Conservation (phyloP, 1,139 yeast genomes). For the Candida neerlandica region DNA sequence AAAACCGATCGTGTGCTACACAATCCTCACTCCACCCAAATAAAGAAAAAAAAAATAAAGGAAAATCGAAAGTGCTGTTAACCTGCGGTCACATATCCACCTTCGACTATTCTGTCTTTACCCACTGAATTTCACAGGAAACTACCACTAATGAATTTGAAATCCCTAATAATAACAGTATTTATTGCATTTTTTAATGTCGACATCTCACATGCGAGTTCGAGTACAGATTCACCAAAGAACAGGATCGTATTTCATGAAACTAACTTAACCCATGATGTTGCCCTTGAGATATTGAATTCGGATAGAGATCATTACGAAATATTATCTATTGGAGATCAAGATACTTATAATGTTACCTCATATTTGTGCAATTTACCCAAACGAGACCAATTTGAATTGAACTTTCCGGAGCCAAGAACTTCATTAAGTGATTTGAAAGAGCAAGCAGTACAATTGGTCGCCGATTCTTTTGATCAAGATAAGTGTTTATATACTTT, state of each 20-base stretch:
- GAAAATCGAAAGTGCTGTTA: not conserved
- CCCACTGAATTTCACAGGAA: not conserved
- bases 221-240: not conserved
- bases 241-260: not conserved
- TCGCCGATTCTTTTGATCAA: conserved; percentile 25
- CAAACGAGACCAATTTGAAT: conserved; percentile 5
- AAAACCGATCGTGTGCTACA: not conserved
- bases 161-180: not conserved
- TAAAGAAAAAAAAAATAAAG: not conserved
- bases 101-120: not conserved
- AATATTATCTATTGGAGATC: conserved; percentile 18
- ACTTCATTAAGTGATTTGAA: conserved; percentile 12
- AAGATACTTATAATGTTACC: conserved; percentile 9
- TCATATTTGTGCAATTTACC: conserved; percentile 27
- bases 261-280: not conserved
- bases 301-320: conserved; percentile 24
- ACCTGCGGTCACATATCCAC: not conserved
- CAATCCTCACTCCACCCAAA: not conserved
- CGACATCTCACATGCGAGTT: not conserved
- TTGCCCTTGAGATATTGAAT: not conserved
- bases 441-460: conserved; percentile 20
- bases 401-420: conserved; percentile 9
- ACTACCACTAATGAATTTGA: not conserved
- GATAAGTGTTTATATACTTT: conserved; percentile 35
- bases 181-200: not conserved